phyloP scores from a whole-genome alignment of 2,329 filamentous ascomycete genomes.

The Dryadomyces quercus-mongolicae region DNA sequence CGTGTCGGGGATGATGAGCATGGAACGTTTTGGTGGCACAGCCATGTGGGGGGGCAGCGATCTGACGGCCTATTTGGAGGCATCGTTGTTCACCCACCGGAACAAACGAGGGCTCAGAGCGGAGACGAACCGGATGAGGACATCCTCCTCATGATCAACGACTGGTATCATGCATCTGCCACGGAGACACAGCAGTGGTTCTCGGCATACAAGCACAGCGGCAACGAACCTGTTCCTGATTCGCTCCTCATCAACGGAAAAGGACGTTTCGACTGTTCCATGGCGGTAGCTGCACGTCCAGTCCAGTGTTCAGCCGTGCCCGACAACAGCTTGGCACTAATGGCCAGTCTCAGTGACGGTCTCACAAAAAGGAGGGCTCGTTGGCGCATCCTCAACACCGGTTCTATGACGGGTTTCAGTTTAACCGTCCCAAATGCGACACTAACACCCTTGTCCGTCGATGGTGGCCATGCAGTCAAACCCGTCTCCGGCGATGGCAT shows the following conservation, averaged over 20 bases:
- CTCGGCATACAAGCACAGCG: not conserved
- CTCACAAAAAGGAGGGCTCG: not conserved
- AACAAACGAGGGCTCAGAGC: no score
- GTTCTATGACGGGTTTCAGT: not conserved
- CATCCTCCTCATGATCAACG: constrained; percentile 3
- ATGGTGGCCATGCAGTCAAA: constrained; percentile 9
- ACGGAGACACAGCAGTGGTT: not conserved
- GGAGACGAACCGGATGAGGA: not conserved
- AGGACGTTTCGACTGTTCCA: constrained; percentile 30
- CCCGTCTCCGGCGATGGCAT: not conserved
- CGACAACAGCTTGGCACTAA: constrained; percentile 7
- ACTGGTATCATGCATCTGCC: constrained; percentile 6
- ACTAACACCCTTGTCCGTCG: constrained; percentile 8
- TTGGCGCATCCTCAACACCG: constrained; percentile 12
- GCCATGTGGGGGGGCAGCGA: constrained; percentile 3
- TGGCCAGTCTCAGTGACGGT: constrained; percentile 6
- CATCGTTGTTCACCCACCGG: constrained; percentile 3
- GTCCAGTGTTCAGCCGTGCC: constrained; percentile 28
- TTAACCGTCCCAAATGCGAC: not conserved
- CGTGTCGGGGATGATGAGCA: constrained; percentile 33
- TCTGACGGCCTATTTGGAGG: constrained; percentile 7
- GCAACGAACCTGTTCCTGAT: constrained; percentile 28
- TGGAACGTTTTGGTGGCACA: constrained; percentile 54
- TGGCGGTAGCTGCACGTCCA: constrained; percentile 26
- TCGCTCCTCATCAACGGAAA: constrained; percentile 32